Percentiles rank a stretch among this genome's conserved stretches.
phyloP scores from a whole-genome alignment of 352 stramenopile genomes.

The Plasmopara muralis region DNA sequence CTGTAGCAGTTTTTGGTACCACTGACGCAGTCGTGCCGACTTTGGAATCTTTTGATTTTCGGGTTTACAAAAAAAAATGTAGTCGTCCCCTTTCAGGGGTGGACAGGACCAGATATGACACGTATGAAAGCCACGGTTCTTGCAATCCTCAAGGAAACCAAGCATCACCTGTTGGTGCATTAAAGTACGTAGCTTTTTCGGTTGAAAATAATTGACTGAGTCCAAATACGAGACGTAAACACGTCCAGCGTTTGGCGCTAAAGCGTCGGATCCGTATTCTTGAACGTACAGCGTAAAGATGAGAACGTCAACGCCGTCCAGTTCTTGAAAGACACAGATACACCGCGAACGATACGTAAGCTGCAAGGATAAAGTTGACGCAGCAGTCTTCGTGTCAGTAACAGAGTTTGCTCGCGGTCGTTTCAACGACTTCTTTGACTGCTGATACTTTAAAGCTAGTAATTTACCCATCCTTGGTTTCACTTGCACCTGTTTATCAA shows the following conservation, averaged over 20 bases:
- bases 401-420: constrained; percentile 34
- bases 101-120: constrained; percentile 89
- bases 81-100: constrained; percentile 81
- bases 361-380: constrained; percentile 41
- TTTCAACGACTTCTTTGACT: constrained; percentile 72
- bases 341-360: constrained; percentile 83
- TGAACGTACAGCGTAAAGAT: constrained; percentile 88
- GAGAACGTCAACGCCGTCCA: constrained; percentile 82
- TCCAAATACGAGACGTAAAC: constrained; percentile 88
- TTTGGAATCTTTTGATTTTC: constrained; percentile 89
- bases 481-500: constrained; percentile 86
- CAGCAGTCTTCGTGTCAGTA: constrained; percentile 17
- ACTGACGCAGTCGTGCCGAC: constrained; percentile 72
- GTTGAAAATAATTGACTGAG: constrained; percentile 86
- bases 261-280: constrained; percentile 72
- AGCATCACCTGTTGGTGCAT: constrained; percentile 88
- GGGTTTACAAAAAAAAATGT: constrained; percentile 89
- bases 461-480: constrained; percentile 80
- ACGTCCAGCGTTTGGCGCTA: constrained; percentile 67
- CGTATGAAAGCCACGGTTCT: constrained; percentile 81
- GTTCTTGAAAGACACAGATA: constrained; percentile 87
- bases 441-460: constrained; percentile 55
- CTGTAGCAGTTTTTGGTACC: constrained; percentile 81
- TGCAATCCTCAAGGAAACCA: constrained; percentile 82
- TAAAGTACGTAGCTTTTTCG: constrained; percentile 80